Conservation (phyloP, 345 rosid species). For the Pugionium cornutum region DNA sequence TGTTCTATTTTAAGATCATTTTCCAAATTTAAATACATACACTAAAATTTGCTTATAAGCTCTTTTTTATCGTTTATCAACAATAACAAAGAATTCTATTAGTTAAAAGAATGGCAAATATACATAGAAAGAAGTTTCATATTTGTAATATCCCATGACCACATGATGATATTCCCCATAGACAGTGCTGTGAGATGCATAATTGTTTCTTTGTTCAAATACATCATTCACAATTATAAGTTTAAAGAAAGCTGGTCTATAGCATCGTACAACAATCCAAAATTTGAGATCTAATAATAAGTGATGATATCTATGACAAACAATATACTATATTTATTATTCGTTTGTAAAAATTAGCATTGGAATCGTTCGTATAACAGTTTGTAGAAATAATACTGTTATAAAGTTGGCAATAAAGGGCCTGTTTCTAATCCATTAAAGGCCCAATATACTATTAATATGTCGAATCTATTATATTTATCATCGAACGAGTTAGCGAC, state of each 20-base stretch:
- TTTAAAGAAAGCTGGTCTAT: background rate
- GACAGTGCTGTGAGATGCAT: constrained; percentile 30
- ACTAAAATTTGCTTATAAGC: constrained; percentile 4
- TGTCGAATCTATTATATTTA: background rate
- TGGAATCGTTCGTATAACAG: background rate
- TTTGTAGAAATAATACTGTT: background rate
- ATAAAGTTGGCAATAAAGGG: background rate
- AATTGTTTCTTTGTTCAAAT: constrained; percentile 19
- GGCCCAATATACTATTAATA: constrained; percentile 12
- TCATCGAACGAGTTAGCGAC: constrained; percentile 1
- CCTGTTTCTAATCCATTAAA: background rate
- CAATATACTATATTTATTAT: background rate
- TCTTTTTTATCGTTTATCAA: background rate
- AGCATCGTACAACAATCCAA: constrained; percentile 12
- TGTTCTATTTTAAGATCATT: constrained; percentile 15
- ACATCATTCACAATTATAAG: constrained; percentile 30
- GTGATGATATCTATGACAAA: constrained; percentile 15
- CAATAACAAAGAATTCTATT: constrained; percentile 7
- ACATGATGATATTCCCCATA: constrained; percentile 30
- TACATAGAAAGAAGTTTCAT: constrained; percentile 12
- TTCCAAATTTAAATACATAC: constrained; percentile 8
- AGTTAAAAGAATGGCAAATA: background rate
- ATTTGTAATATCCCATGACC: constrained; percentile 10
- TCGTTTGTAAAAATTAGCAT: background rate
- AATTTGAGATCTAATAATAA: constrained; percentile 1